Base-by-base conservation (phyloP, 2,329 filamentous ascomycete genomes). In the Leptodontidium sp. region DNA sequence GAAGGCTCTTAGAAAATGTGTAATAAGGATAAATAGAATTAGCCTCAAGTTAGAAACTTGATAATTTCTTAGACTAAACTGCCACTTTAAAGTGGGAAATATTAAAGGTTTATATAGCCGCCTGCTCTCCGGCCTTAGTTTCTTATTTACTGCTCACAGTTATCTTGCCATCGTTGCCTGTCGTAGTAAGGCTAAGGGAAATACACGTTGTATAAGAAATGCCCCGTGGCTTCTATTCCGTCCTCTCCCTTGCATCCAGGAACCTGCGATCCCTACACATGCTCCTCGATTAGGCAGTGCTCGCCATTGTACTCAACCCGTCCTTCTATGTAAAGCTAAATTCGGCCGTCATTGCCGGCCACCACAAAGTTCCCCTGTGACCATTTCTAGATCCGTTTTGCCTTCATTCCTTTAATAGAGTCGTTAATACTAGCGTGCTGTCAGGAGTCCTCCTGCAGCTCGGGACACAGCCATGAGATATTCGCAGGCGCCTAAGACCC, bases 401-500 rank as follows among this genome's bases (percentile, higher is more conserved):
- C n/a, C 49, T 21, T 26, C 21, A 21, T 52, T 52, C 21, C 49
- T 52, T 21, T 9, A 52, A 52, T 26, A 52, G 12, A 52, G 12
- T 52, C 49, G 6, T 52, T 9, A 52, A 12, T 52, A 29, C n/a
- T 9, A 52, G 49, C 21, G 49, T 26, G 49, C 49, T 52, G 21
- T 9, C 21, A 52, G 49, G 21, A 26, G n/a, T 29, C 49, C 49
- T 52, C 49, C 49, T 52, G 21, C 49, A 52, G 17, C 47, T 49
- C 17, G 47, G 47, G 47, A 49, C 17, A 49, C 17, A 49, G 47
- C 47, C 17, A 49, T 1, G 49, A 52, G 11, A 26, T 52, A 5
- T 29, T 52, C 21, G 49, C n/a, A 52, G 49, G 49, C 21, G 49
- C 49, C 49, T 9, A 52, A 52, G 49, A 26, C 49, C 49, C 47